These are phyloP conservation scores for Pseudocercospora pini-densiflorae DNA, from an alignment of 2,329 filamentous ascomycete species.

Conservation along the genomic window DNA sequence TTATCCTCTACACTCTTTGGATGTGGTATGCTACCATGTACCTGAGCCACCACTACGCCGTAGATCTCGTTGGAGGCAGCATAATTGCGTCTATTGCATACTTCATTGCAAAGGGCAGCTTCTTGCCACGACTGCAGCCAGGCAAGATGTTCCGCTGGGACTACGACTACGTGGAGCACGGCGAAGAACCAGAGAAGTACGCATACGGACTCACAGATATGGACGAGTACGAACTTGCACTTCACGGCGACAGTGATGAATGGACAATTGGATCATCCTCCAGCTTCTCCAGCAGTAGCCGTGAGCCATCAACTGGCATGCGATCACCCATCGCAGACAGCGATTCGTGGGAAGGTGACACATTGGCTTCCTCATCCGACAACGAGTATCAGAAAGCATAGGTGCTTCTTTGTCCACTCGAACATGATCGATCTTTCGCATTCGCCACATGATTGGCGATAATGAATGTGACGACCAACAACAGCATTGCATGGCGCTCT, in stretches of 20 bases:
- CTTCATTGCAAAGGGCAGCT: slow-evolving; percentile 79
- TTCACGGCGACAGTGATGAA: slow-evolving; percentile 73
- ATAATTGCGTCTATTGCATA: slow-evolving; percentile 68
- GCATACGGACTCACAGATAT: slow-evolving; percentile 62
- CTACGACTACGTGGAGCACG: slow-evolving; percentile 89
- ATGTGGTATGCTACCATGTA: slow-evolving; percentile 99
- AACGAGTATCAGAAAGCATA: slow-evolving; percentile 35
- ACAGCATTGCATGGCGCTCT: slow-evolving; percentile 28
- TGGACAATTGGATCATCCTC: slow-evolving; percentile 90
- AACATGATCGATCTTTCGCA: slow-evolving; percentile 17
- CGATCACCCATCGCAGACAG: slow-evolving; percentile 61
- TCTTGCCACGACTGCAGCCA: slow-evolving; percentile 78
- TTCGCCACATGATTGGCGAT: slow-evolving; percentile 19
- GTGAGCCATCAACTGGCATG: slow-evolving; percentile 59
- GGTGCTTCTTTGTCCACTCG: slow-evolving; percentile 7
- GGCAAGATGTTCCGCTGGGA: slow-evolving; percentile 93
- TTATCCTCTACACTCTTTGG: slow-evolving; percentile 85
- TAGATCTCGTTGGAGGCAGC: slow-evolving; percentile 87
- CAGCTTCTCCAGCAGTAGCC: slow-evolving; percentile 68
- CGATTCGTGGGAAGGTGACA: slow-evolving; percentile 62
- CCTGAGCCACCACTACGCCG: slow-evolving; percentile 93
- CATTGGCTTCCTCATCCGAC: slow-evolving; percentile 47
- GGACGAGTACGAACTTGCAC: slow-evolving; percentile 53
- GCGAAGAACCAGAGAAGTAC: slow-evolving; percentile 61
- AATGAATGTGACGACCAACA: slow-evolving; percentile 29